These are phyloP conservation scores for Schizophyllum amplum DNA, from an alignment of 1,284 basidiomycete genomes.

Conservation along the genomic window DNA sequence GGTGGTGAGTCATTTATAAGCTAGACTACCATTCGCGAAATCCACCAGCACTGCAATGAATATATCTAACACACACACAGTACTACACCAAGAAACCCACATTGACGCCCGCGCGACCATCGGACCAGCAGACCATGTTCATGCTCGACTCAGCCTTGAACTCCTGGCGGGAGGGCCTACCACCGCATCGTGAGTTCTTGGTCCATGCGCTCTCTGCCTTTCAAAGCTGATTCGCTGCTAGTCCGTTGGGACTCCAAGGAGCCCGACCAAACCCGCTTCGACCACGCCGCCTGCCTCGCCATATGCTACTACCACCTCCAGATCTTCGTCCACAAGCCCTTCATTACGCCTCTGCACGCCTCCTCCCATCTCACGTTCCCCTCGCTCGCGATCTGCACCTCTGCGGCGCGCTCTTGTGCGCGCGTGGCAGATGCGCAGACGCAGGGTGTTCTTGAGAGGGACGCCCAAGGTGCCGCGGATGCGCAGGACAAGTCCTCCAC, in stretches of 20 bases:
- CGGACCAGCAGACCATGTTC: conserved; percentile 36
- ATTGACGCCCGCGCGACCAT: conserved; percentile 22
- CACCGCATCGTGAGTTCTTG: conserved; percentile 23
- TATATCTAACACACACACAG: conserved; percentile 12
- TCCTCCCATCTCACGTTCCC: conserved; percentile 23
- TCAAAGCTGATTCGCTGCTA: conserved; percentile 9
- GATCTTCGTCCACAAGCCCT: conserved; percentile 44
- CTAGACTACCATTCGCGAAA: neutral
- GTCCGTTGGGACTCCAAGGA: conserved; percentile 40
- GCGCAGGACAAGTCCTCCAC: too few relatives aligned
- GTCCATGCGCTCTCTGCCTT: neutral
- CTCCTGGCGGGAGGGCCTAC: conserved; percentile 40
- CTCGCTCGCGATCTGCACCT: conserved; percentile 45
- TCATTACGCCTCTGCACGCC: conserved; percentile 29
- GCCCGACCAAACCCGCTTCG: conserved; percentile 29
- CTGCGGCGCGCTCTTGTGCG: conserved; percentile 39
- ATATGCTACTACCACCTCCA: conserved; percentile 37
- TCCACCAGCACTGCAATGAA: neutral
- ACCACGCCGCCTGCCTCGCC: conserved; percentile 38
- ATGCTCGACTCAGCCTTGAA: conserved; percentile 43
- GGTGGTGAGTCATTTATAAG: conserved; percentile 21
- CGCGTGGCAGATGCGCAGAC: conserved; percentile 31
- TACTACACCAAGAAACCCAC: conserved; percentile 40
- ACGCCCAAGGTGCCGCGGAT: too few relatives aligned
- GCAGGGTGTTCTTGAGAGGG: too few relatives aligned